A percentile compares a stretch with the other conserved stretches of the same genome.
Conservation (phyloP, 2,329 filamentous ascomycete species). For the Aspergillus alliaceus region DNA sequence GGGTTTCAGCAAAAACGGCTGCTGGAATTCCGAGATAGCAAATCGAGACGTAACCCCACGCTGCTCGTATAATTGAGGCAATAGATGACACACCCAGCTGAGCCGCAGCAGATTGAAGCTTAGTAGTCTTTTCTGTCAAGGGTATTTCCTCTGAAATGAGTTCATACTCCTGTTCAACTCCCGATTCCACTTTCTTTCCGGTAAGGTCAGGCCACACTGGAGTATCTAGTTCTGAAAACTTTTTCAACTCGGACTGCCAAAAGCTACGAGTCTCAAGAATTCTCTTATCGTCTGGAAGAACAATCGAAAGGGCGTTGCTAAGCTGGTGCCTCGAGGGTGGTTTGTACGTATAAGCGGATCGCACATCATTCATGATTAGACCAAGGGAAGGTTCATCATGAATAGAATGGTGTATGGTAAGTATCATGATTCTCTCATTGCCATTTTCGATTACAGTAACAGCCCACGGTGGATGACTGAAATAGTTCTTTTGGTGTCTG, state of each 20-base stretch:
- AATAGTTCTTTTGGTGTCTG: conserved; percentile 28
- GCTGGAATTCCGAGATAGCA: conserved; percentile 28
- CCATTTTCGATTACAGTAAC: conserved; percentile 33
- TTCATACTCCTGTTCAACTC: conserved; percentile 11
- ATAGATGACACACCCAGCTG: conserved; percentile 29
- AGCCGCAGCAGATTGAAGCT: conserved; percentile 19
- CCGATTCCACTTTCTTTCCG: conserved; percentile 16
- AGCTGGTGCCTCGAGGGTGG: conserved; percentile 26
- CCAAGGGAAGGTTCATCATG: conserved; percentile 33
- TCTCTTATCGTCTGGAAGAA: conserved; percentile 18
- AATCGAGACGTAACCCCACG: conserved; percentile 29
- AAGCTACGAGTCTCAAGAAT: conserved; percentile 19
- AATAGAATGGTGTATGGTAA: conserved; percentile 38
- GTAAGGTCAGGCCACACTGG: conserved; percentile 30
- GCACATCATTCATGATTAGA: conserved; percentile 29
- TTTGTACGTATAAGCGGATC: conserved; percentile 22
- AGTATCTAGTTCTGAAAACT: conserved; percentile 23
- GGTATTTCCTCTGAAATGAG: conserved; percentile 19
- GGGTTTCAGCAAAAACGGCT: conserved; percentile 33
- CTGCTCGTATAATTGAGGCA: conserved; percentile 29
- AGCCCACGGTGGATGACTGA: conserved; percentile 37
- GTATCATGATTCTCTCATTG: conserved; percentile 29
- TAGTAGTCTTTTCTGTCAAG: conserved; percentile 15
- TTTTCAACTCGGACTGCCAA: conserved; percentile 26
- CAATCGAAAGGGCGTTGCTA: conserved; percentile 25